phyloP scores from a whole-genome alignment of 169 alveolate species.

The Plasmodium gallinaceum region DNA sequence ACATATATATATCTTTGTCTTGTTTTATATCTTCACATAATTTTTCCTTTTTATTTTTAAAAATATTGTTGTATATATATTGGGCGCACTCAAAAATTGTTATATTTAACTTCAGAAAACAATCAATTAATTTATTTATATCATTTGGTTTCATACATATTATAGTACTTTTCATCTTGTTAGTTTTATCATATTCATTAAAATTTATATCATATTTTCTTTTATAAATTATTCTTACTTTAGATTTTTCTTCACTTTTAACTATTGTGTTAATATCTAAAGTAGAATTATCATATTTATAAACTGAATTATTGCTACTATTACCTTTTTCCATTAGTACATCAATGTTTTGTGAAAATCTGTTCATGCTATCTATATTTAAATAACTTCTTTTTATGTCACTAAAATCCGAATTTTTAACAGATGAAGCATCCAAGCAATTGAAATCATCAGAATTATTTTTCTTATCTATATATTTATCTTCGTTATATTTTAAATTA shows the following conservation, averaged over 20 bases:
- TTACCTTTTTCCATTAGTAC: neutral
- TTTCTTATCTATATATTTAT: no score
- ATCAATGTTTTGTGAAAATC: no score
- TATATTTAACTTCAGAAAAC: constrained; percentile 27
- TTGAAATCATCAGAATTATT: no score
- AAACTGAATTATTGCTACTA: neutral
- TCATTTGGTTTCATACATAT: constrained; percentile 58
- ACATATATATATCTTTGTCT: neutral
- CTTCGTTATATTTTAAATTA: no score
- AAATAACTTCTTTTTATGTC: no score
- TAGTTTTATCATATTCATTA: neutral
- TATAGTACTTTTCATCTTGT: neutral
- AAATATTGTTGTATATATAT: constrained; percentile 28
- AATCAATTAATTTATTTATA: constrained; percentile 20
- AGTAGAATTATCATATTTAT: neutral
- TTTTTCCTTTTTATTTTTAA: constrained; percentile 7
- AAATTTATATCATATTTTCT: constrained; percentile 4
- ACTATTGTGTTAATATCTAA: neutral
- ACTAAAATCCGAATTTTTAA: no score
- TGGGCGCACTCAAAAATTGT: constrained; percentile 30
- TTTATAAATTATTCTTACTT: constrained; percentile 5
- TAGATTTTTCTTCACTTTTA: neutral
- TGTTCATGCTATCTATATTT: no score
- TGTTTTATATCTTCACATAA: constrained; percentile 5
- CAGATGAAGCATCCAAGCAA: no score